A percentile compares a stretch with the other conserved stretches of the same genome.
These are phyloP conservation scores for Plasmodium gonderi DNA, from an alignment of 169 alveolate species.

Conservation along the genomic window DNA sequence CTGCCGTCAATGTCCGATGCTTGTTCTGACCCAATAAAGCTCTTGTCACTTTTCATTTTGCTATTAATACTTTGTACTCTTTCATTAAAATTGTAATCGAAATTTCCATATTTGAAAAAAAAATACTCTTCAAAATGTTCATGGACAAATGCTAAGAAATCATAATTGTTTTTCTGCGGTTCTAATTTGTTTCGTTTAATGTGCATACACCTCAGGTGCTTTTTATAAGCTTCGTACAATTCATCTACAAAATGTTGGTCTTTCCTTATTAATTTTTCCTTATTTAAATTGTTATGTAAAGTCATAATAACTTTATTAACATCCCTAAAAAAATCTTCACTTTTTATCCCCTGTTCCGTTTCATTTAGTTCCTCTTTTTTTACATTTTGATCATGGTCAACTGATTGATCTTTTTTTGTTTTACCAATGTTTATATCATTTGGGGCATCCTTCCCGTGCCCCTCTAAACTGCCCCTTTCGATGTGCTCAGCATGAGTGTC, in stretches of 20 bases:
- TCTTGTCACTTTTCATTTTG: not conserved
- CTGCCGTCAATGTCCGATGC: not conserved
- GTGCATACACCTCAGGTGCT: conserved; percentile 48
- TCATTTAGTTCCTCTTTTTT: not conserved
- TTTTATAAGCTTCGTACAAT: conserved; percentile 64
- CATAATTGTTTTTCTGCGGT: conserved; percentile 72
- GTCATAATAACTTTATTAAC: conserved; percentile 69
- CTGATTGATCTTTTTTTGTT: not conserved
- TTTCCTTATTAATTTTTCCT: conserved; percentile 50
- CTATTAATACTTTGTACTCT: conserved; percentile 3
- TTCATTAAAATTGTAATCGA: conserved; percentile 49
- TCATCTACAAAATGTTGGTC: conserved; percentile 43
- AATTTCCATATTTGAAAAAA: conserved; percentile 54
- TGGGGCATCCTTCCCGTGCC: not conserved
- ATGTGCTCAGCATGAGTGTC: not conserved
- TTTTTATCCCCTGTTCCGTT: not conserved
- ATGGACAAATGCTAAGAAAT: conserved; percentile 72
- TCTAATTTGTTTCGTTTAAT: conserved; percentile 47
- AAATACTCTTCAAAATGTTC: conserved; percentile 54
- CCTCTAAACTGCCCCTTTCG: not conserved
- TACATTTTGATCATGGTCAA: not conserved
- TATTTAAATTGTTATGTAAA: conserved; percentile 45
- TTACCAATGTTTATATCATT: not conserved
- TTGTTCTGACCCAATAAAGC: not conserved
- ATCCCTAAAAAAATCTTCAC: conserved; percentile 23